Evolutionary conservation across 805 yeast species (phyloP), one percentile per base, ranked within the genome.

Genomic region (Cephaloascus albidus): DNA sequence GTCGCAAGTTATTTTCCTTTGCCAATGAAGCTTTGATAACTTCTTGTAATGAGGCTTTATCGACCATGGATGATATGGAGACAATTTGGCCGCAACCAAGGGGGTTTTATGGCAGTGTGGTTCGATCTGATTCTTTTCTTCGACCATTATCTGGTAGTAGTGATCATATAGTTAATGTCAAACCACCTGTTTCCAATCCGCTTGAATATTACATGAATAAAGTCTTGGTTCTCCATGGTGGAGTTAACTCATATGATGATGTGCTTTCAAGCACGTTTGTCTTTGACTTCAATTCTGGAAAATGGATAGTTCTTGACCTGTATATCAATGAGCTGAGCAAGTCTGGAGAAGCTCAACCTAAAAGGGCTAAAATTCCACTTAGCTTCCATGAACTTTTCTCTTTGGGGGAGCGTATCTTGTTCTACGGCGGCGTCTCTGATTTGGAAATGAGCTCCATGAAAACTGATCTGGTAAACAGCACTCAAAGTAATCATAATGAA

Each of bases 1-100:
- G 61, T 35, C 60, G 57, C 32, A 53, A 59, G 16, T 33, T 20
- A 16, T 18, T 10, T 28, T 32, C 18, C 18, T 23, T 23, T 12
- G 12, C 6, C 12, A 8, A 6, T 8, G 28, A 23, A 23, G 28
- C 28, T 23, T 23, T 23, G 12, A 12, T 23, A 23, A 23, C 28
- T 8, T 23, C 28, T 6, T 23, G 28, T 23, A 8, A 23, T 12
- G 28, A 23, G 12, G 12, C 12, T 8, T 12, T 23, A 23, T 23
- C 6, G 6, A 12, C 6, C 28, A 8, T 23, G 28, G 28, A 23
- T 12, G 12, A 23, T 8, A 23, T 8, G 6, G 28, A 23, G 12
- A 23, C 6, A 12, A 23, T 23, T 8, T 23, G 28, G 28, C 28
- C 28, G 10, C 12, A 12, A 8, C 10, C 28, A 12, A 23, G 28